Conservation (phyloP, 1,284 basidiomycete species). For the Heliocybe sulcata region DNA sequence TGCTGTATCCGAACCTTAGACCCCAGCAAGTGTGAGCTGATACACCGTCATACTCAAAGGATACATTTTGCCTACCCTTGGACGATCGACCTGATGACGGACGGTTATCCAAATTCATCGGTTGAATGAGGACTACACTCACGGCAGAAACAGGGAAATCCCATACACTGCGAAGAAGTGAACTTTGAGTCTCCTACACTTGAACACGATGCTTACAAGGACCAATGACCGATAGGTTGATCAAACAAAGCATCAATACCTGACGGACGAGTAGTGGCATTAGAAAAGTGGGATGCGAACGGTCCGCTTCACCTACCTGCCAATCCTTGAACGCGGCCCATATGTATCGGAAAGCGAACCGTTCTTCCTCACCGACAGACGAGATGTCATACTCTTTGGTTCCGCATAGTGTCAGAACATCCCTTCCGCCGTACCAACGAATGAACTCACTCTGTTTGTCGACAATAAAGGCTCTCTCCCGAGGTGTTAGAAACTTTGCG, state of each 20-base stretch:
- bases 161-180: conserved; percentile 33
- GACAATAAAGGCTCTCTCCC: conserved; percentile 53
- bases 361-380: conserved; percentile 58
- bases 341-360: conserved; percentile 46
- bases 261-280: too few relatives aligned
- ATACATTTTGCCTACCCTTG: too few relatives aligned
- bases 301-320: conserved; percentile 45
- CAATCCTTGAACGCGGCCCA: conserved; percentile 51
- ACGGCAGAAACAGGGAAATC: conserved; percentile 63
- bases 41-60: too few relatives aligned
- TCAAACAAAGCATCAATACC: conserved; percentile 48
- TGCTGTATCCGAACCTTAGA: conserved; percentile 50
- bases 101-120: too few relatives aligned
- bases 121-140: conserved; percentile 23
- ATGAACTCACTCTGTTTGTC: conserved; percentile 47
- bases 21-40: too few relatives aligned
- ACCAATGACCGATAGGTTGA: conserved; percentile 51
- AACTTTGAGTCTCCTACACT: too few relatives aligned
- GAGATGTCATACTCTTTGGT: conserved; percentile 54
- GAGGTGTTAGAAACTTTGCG: conserved; percentile 49
- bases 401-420: background rate
- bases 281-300: too few relatives aligned
- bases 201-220: conserved; percentile 50
- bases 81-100: conserved; percentile 54
- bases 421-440: background rate